Evolutionary conservation across 75 land plant genomes (phyloP), one percentile per base, ranked within the genome.

Genomic region (Picea glauca): DNA sequence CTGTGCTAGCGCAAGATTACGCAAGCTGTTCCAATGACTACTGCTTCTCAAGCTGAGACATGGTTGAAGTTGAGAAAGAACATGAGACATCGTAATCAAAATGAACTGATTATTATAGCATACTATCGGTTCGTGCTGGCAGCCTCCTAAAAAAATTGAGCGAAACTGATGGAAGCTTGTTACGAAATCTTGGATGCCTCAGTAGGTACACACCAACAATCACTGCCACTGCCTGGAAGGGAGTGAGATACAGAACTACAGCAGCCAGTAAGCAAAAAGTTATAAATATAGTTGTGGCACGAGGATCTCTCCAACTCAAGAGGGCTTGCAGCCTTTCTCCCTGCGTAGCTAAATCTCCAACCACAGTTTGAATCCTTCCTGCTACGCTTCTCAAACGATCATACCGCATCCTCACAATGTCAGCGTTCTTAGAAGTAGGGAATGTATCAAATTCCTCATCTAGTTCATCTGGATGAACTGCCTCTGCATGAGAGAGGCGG

Each of bases 331-430:
- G 23, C 68, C 92, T 81, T 82, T 93, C 96, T 56, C 94, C 96
- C 74, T 92, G 94, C 20, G 90, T 87, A n/a, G 98, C 98, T 18
- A 93, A 62, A 78, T 93, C 93, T 5, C 98, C 98, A 30, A 94
- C 77, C 30, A 93, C 93, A 17, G 91, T 89, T 80, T 94, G 98
- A 58, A 94, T 87, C 78, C 98, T 82, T 26, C 93, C 94, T 15
- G 96, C 91, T 8, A 93, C 91, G 46, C 89, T 87, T 26, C 98
- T 81, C 58, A 94, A 73, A 77, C 98, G 58, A 65, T 94, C 98
- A 61, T 94, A 94, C 66, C 97, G 80, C 76, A 83, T 82, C 74
- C 87, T 81, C 60, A 93, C 87, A 8, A 86, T 33, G 32, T 94
- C 93, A 15, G 85, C 85, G 2, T 74, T 75, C 68, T 75, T 88